Conservation (phyloP, 2,329 filamentous ascomycete species). For the Dendryphion nanum region DNA sequence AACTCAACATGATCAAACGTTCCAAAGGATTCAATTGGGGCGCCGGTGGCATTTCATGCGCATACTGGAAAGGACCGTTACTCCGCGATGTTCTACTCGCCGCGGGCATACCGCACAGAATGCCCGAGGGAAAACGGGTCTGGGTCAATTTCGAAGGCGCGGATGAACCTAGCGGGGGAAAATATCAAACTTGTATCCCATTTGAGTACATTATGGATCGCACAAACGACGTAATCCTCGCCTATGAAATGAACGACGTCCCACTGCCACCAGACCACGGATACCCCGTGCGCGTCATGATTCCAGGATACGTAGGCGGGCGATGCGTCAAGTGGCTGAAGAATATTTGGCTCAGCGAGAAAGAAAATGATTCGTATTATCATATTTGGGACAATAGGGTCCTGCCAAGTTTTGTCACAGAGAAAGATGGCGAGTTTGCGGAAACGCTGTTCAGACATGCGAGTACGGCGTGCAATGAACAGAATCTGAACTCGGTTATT, state of each 20-base stretch:
- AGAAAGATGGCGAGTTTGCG: conserved; percentile 50
- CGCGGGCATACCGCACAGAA: conserved; percentile 42
- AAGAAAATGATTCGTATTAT: conserved; percentile 56
- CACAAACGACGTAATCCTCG: conserved; percentile 18
- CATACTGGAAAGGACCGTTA: conserved; percentile 44
- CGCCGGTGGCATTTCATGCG: conserved; percentile 53
- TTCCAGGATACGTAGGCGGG: conserved; percentile 54
- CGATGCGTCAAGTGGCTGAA: conserved; percentile 59
- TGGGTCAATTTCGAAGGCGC: conserved; percentile 59
- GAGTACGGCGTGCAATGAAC: conserved; percentile 45
- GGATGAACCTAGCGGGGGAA: conserved; percentile 54
- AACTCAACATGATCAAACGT: conserved; percentile 51
- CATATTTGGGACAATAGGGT: conserved; percentile 61
- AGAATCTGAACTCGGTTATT: conserved; percentile 55
- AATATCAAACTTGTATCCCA: conserved; percentile 58
- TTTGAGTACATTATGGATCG: conserved; percentile 22
- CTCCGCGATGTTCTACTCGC: conserved; percentile 52
- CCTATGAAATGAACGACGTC: conserved; percentile 49
- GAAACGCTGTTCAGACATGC: conserved; percentile 49
- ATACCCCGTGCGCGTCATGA: conserved; percentile 52
- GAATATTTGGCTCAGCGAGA: conserved; percentile 49
- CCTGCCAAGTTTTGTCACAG: conserved; percentile 51
- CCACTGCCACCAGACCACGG: conserved; percentile 51
- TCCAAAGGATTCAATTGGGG: conserved; percentile 57
- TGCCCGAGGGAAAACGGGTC: conserved; percentile 28